Conservation (phyloP, 208 protist species). For the Angomonas ambiguus region DNA sequence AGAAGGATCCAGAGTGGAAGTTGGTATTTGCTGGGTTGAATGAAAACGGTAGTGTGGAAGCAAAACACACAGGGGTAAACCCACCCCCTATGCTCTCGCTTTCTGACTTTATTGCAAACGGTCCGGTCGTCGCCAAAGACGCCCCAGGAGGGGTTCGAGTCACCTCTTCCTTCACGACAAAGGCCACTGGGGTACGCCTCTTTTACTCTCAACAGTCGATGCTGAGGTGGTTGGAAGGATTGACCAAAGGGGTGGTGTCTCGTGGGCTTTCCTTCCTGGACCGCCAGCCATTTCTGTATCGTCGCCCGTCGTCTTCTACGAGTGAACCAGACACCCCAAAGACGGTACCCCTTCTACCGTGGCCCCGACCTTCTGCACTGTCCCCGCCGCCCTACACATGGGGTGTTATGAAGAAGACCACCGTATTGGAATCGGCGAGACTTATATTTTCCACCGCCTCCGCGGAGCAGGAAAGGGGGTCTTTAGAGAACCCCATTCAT, state of each 20-base stretch:
- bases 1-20: neutral
- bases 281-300: slow-evolving; percentile 18
- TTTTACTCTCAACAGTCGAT: slow-evolving; percentile 28
- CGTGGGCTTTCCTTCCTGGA: slow-evolving; percentile 11
- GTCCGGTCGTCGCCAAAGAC: neutral
- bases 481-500: neutral
- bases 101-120: slow-evolving; percentile 28
- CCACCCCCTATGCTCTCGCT: slow-evolving; percentile 21
- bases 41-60: neutral
- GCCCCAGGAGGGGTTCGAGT: slow-evolving; percentile 21
- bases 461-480: neutral
- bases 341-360: slow-evolving; percentile 2
- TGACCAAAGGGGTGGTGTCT: slow-evolving; percentile 29
- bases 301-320: no score
- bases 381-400: slow-evolving; percentile 6
- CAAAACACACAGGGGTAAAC: slow-evolving; percentile 18
- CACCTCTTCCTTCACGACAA: slow-evolving; percentile 18
- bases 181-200: slow-evolving; percentile 6
- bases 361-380: slow-evolving; percentile 2
- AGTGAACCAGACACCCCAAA: neutral
- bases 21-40: neutral
- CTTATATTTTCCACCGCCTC: neutral
- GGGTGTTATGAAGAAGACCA: slow-evolving; percentile 19
- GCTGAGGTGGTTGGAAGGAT: slow-evolving; percentile 25
- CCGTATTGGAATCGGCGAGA: neutral